Evolutionary conservation across 2,329 filamentous ascomycete genomes (phyloP).

Genomic region (Piedraia hortae): DNA sequence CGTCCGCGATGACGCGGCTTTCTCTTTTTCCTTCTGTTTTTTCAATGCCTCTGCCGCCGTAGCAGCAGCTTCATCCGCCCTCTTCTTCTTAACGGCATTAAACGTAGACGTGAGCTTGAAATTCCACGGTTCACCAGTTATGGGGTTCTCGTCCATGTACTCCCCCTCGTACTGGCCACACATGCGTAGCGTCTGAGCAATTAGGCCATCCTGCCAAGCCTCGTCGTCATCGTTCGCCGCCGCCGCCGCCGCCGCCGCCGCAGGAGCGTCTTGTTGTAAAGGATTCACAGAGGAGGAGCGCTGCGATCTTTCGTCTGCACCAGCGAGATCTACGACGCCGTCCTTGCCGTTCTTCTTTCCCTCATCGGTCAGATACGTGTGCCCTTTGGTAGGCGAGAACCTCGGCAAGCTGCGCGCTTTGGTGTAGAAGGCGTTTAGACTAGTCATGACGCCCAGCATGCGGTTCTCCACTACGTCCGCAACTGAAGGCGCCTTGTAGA

Average conservation of each 20-base stretch:
- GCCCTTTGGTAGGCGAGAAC: slow-evolving; percentile 30
- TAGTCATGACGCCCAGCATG: slow-evolving; percentile 28
- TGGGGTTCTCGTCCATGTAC: slow-evolving; percentile 35
- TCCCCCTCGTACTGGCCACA: slow-evolving; percentile 27
- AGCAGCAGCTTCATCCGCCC: slow-evolving; percentile 13
- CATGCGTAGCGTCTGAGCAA: slow-evolving; percentile 15
- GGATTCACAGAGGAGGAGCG: slow-evolving; percentile 9
- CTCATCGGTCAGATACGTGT: slow-evolving; percentile 24
- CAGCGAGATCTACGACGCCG: slow-evolving; percentile 11
- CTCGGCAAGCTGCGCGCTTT: slow-evolving; percentile 25
- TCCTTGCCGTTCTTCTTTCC: slow-evolving; percentile 14
- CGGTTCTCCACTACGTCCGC: slow-evolving; percentile 25
- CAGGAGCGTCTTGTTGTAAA: slow-evolving; percentile 5
- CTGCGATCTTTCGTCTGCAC: slow-evolving; percentile 6
- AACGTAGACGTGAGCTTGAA: slow-evolving; percentile 27
- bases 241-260: slow-evolving; percentile 3
- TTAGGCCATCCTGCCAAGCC: too few species aligned
- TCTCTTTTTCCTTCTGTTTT: slow-evolving; percentile 1
- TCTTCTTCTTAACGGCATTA: slow-evolving; percentile 16
- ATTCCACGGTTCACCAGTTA: slow-evolving; percentile 33
- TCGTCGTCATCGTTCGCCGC: slow-evolving; percentile 3
- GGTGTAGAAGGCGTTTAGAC: slow-evolving; percentile 27
- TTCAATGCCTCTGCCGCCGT: slow-evolving; percentile 3
- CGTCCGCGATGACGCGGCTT: slow-evolving; percentile 1
- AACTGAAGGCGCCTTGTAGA: slow-evolving; percentile 34